phyloP scores from a whole-genome alignment of 2,329 filamentous ascomycete species.

The Xylaria multiplex region DNA sequence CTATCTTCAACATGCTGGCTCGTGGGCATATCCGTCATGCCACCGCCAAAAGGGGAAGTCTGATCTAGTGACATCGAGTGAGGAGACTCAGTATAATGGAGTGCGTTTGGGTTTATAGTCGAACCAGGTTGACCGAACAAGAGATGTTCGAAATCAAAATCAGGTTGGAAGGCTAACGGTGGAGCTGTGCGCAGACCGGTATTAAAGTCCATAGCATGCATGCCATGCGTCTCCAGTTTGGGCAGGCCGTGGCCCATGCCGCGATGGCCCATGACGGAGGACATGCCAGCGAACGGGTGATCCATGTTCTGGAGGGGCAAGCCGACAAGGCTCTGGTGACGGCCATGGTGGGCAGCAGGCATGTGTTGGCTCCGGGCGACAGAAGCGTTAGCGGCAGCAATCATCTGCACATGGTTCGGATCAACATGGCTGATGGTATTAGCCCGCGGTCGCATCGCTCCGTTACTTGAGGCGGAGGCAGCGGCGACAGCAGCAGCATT shows the following conservation, averaged over 20 bases:
- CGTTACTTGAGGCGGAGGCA: slow-evolving; percentile 60
- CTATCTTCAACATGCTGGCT: slow-evolving; percentile 75
- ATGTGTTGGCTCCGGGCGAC: slow-evolving; percentile 57
- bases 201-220: slow-evolving; percentile 71
- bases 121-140: slow-evolving; percentile 74
- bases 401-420: slow-evolving; percentile 76
- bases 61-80: slow-evolving; percentile 72
- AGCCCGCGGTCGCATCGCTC: slow-evolving; percentile 83
- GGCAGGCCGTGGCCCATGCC: slow-evolving; percentile 75
- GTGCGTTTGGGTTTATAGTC: slow-evolving; percentile 75
- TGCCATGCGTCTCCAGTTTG: slow-evolving; percentile 82
- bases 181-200: slow-evolving; percentile 83
- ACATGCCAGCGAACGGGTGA: slow-evolving; percentile 78
- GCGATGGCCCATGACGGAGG: slow-evolving; percentile 72
- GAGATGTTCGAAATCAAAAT: slow-evolving; percentile 75
- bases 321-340: slow-evolving; percentile 79
- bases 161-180: slow-evolving; percentile 66
- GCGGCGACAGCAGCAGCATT: slow-evolving; percentile 59
- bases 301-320: slow-evolving; percentile 68
- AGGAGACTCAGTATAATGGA: slow-evolving; percentile 86
- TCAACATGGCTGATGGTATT: slow-evolving; percentile 98
- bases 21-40: slow-evolving; percentile 67
- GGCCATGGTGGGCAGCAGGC: slow-evolving; percentile 71
- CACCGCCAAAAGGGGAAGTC: slow-evolving; percentile 67
- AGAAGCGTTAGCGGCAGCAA: slow-evolving; percentile 68